phyloP scores from a whole-genome alignment of 495 filamentous ascomycete genomes.

The Margaritispora aquatica region DNA sequence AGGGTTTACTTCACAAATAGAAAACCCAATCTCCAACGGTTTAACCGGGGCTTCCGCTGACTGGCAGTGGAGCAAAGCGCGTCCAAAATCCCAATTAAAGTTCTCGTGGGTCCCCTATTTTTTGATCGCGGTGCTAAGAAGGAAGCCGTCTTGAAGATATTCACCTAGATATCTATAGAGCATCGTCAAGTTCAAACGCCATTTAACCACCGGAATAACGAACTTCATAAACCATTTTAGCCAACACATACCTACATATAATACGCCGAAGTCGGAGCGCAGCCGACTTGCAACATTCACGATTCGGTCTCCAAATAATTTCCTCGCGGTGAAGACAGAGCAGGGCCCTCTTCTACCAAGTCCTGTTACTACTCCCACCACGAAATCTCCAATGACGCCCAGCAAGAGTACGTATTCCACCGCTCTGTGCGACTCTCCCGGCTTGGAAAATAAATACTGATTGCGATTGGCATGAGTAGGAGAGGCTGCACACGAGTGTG shows the following conservation, averaged over 20 bases:
- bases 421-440: background rate
- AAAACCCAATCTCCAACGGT: background rate
- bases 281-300: slow-evolving; percentile 13
- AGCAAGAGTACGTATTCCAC: slow-evolving; percentile 37
- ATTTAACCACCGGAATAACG: too few relatives aligned
- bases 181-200: too few relatives aligned
- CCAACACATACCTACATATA: too few relatives aligned
- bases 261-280: slow-evolving; percentile 23
- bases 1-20: background rate
- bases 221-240: too few relatives aligned
- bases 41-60: background rate
- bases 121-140: background rate
- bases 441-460: background rate
- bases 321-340: slow-evolving; percentile 22
- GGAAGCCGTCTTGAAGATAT: slow-evolving; percentile 6
- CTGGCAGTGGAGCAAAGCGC: background rate
- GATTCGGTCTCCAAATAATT: slow-evolving; percentile 21
- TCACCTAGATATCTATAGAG: too few relatives aligned
- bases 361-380: slow-evolving; percentile 21
- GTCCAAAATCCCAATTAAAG: background rate
- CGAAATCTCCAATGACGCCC: slow-evolving; percentile 32
- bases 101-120: background rate
- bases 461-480: slow-evolving; percentile 26
- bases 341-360: slow-evolving; percentile 14
- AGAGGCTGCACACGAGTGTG: slow-evolving; percentile 46